phyloP scores from a whole-genome alignment of 2,329 filamentous ascomycete genomes.

The Aspergillus vadensis region DNA sequence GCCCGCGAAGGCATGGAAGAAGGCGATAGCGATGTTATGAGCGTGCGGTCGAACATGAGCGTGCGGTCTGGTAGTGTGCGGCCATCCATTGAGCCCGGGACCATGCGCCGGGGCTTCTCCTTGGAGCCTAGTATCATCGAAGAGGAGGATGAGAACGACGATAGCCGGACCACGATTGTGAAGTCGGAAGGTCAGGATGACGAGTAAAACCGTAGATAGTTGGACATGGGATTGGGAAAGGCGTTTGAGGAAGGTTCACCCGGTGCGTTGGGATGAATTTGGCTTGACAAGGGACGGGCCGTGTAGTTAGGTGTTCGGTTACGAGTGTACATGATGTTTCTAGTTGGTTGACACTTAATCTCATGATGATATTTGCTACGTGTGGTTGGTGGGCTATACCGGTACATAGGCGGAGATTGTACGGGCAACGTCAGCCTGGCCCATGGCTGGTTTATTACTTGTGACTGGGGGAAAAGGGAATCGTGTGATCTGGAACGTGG shows the following conservation, averaged over 20 bases:
- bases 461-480: neutral
- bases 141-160: conserved; percentile 43
- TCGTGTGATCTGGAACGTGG: conserved; percentile 5
- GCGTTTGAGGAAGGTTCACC: conserved; percentile 15
- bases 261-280: neutral
- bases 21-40: conserved; percentile 33
- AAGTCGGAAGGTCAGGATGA: conserved; percentile 36
- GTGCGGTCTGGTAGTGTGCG: conserved; percentile 34
- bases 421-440: too few species aligned
- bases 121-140: conserved; percentile 40
- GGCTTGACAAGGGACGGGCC: conserved; percentile 1
- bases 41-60: conserved; percentile 31
- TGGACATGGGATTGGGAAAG: conserved; percentile 18
- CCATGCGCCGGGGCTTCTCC: conserved; percentile 28
- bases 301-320: conserved; percentile 4
- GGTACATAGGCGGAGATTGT: too few species aligned
- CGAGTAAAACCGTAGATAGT: neutral
- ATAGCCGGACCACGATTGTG: conserved; percentile 35
- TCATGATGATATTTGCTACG: neutral
- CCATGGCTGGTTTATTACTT: too few species aligned
- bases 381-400: too few species aligned
- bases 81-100: conserved; percentile 32
- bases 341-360: neutral
- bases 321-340: conserved; percentile 14
- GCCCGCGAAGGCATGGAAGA: conserved; percentile 38